A percentile compares a stretch with the other conserved stretches of the same genome.
These are phyloP conservation scores for Ceratocystis albifundus DNA, from an alignment of 2,329 filamentous ascomycete species.

Conservation along the genomic window DNA sequence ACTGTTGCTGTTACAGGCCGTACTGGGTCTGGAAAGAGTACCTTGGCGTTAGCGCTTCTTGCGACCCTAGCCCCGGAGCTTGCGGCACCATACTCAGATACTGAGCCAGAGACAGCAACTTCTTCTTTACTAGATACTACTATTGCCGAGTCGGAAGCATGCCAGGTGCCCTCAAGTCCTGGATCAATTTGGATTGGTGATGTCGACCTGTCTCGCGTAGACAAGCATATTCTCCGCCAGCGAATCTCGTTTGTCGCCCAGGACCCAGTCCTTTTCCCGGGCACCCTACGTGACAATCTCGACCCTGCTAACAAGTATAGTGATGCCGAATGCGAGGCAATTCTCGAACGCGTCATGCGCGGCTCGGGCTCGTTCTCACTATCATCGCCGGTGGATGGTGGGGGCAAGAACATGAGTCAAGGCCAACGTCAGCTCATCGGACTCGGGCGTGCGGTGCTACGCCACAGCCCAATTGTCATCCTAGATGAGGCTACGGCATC, in stretches of 20 bases:
- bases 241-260: conserved; percentile 53
- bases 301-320: conserved; percentile 53
- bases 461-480: conserved; percentile 48
- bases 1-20: conserved; percentile 63
- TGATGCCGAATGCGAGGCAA: conserved; percentile 39
- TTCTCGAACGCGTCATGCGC: conserved; percentile 43
- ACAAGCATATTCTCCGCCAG: conserved; percentile 45
- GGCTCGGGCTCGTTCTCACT: conserved; percentile 33
- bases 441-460: conserved; percentile 48
- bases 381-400: conserved; percentile 43
- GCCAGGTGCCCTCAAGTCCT: conserved; percentile 25
- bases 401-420: conserved; percentile 51
- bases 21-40: conserved; percentile 81
- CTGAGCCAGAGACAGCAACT: neutral
- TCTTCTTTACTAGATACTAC: conserved; percentile 1
- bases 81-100: conserved; percentile 8
- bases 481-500: conserved; percentile 55
- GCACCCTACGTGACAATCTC: conserved; percentile 51
- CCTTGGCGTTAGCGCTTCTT: conserved; percentile 49
- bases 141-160: conserved; percentile 12
- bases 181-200: conserved; percentile 45
- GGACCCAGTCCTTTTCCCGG: conserved; percentile 50
- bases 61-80: conserved; percentile 41
- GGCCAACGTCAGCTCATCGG: conserved; percentile 52
- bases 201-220: conserved; percentile 41